Conservation (phyloP, 257 asterid genomes). For the Forsythia viridissima region DNA sequence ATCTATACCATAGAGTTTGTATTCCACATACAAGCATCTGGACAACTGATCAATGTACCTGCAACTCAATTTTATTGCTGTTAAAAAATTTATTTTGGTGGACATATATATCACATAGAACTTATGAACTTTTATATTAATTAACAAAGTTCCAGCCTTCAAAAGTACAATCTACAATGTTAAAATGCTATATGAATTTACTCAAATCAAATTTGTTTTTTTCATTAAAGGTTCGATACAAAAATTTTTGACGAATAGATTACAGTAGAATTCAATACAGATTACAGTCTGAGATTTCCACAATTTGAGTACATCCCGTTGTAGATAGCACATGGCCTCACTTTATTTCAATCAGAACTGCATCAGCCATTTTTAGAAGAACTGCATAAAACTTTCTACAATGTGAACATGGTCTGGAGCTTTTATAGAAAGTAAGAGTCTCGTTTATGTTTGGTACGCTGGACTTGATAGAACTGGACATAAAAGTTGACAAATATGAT, state of each 20-base stretch:
- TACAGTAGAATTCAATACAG: not conserved
- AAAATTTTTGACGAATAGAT: not conserved
- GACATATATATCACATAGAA: not conserved
- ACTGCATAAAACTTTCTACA: not conserved
- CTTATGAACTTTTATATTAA: not conserved
- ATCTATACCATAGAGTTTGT: slow-evolving; percentile 55
- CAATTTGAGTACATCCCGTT: not conserved
- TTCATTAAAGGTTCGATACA: not conserved
- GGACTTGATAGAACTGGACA: too few species aligned
- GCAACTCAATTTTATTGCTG: slow-evolving; percentile 14
- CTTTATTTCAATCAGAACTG: not conserved
- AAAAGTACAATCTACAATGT: not conserved
- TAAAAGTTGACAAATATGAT: too few species aligned
- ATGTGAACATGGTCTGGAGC: not conserved
- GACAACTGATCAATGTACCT: slow-evolving; percentile 79
- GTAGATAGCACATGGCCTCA: not conserved
- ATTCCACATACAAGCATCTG: slow-evolving; percentile 68
- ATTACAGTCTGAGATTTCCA: not conserved
- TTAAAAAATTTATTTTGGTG: not conserved
- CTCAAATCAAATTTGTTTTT: too few species aligned
- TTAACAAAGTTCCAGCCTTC: not conserved
- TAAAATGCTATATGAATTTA: not conserved
- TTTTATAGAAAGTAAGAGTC: not conserved
- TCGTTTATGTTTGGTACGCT: too few species aligned
- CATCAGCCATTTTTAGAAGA: not conserved